A percentile compares a stretch with the other conserved stretches of the same genome.
Evolutionary conservation across 177 flowering plant genomes (phyloP).

Genomic region (Vitis hybrid): DNA sequence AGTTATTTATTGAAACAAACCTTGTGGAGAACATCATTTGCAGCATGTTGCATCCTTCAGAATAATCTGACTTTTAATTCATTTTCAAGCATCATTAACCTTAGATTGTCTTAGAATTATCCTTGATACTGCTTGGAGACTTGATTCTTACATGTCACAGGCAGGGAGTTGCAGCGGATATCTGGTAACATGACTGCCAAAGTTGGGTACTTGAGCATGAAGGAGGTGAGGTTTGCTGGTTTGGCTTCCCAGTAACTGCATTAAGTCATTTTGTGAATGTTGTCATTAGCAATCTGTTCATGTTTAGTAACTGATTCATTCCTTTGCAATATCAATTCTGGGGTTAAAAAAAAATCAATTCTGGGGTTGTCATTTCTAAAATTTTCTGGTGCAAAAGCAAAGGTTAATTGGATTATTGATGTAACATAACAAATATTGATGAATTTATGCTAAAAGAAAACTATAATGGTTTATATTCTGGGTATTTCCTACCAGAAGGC

Average conservation of each 20-base stretch:
- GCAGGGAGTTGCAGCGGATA: constrained; percentile 98
- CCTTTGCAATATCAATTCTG: background rate
- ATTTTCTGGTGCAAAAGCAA: background rate
- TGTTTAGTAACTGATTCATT: background rate
- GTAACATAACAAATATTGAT: too few relatives aligned
- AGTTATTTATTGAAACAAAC: too few relatives aligned
- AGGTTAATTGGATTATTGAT: too few relatives aligned
- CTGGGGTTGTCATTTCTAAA: background rate
- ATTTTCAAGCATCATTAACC: background rate
- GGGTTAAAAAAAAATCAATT: background rate
- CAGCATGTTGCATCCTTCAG: background rate
- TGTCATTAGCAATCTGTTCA: background rate
- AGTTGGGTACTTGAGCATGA: constrained; percentile 69
- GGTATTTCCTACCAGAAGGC: too few relatives aligned
- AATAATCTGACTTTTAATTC: background rate
- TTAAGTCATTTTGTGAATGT: too few relatives aligned
- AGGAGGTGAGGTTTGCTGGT: constrained; percentile 56
- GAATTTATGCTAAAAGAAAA: too few relatives aligned
- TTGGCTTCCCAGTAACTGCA: background rate
- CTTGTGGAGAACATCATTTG: background rate
- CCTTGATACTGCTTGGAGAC: constrained; percentile 30
- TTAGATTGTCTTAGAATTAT: constrained; percentile 3
- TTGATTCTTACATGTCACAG: constrained; percentile 65
- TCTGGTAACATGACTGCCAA: constrained; percentile 69
- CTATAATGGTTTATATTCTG: too few relatives aligned